Base-by-base conservation (phyloP, 371 early-diverging fungal species). In the Mycotypha africana region DNA sequence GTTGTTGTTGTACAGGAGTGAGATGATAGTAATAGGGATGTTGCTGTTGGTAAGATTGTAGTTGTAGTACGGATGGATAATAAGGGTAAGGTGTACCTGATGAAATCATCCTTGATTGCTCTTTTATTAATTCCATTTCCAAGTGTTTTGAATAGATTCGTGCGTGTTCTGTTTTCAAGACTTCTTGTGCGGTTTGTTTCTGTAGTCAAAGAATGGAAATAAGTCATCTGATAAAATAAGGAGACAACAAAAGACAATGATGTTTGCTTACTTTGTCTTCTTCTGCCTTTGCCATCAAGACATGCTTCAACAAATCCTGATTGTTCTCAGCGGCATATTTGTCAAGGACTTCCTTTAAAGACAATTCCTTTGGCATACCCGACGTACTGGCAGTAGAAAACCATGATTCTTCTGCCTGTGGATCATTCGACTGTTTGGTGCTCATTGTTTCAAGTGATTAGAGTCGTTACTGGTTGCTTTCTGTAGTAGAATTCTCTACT, bases 331-430 rank as follows among this genome's bases (percentile, higher is more conserved):
- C 45, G 45, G 67, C 67, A 24, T 51, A 51, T 20, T 46, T 59
- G 10, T 71, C 74, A 15, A 76, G 51, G 7, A 76, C 67, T 42
- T 76, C 70, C 30, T 51, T 62, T 16, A 71, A 41, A n/a, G 72
- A 58, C 11, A 71, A 56, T 34, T 68, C 67, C 8, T 28, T 28
- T 8, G 28, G n/a, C n/a, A n/a, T n/a, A n/a, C n/a, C n/a, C n/a
- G n/a, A n/a, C n/a, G n/a, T n/a, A n/a, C n/a, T n/a, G n/a, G n/a
- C n/a, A n/a, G n/a, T n/a, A n/a, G n/a, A n/a, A n/a, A n/a, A n/a
- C n/a, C n/a, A n/a, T n/a, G n/a, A n/a, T n/a, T n/a, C n/a, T n/a
- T n/a, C n/a, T n/a, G n/a, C n/a, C n/a, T n/a, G n/a, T n/a, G n/a
- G n/a, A n/a, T n/a, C n/a, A n/a, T n/a, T n/a, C n/a, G n/a, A n/a